A percentile compares a stretch with the other conserved stretches of the same genome.
Conservation (phyloP, 805 yeast genomes). For the Ogataea angusta region DNA sequence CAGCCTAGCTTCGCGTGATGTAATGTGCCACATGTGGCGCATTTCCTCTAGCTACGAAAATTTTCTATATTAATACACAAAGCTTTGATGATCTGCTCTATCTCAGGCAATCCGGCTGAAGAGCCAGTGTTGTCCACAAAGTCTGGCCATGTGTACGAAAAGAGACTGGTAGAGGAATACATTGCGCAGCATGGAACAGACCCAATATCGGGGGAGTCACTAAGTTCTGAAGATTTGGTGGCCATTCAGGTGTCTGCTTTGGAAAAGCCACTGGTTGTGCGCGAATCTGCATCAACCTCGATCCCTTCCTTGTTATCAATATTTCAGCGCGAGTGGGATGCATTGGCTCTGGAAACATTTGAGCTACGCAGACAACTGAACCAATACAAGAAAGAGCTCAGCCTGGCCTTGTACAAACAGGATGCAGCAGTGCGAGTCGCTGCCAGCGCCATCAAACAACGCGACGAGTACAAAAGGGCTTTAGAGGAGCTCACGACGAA, state of each 20-base stretch:
- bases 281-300: slow-evolving; percentile 47
- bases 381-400: slow-evolving; percentile 64
- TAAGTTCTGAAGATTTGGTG: slow-evolving; percentile 57
- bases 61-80: not conserved
- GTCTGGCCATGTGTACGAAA: slow-evolving; percentile 71
- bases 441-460: slow-evolving; percentile 65
- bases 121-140: slow-evolving; percentile 74
- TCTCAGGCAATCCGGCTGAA: slow-evolving; percentile 69
- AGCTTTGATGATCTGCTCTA: slow-evolving; percentile 27
- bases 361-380: slow-evolving; percentile 69
- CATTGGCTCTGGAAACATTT: slow-evolving; percentile 77
- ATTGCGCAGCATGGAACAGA: slow-evolving; percentile 65
- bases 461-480: slow-evolving; percentile 70
- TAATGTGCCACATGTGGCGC: slow-evolving; percentile 9
- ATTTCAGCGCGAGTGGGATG: slow-evolving; percentile 88
- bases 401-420: slow-evolving; percentile 74
- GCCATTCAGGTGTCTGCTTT: slow-evolving; percentile 23
- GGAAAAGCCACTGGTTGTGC: slow-evolving; percentile 16
- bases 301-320: slow-evolving; percentile 75
- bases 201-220: slow-evolving; percentile 67
- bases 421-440: slow-evolving; percentile 92
- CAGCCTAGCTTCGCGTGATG: not conserved
- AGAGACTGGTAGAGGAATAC: slow-evolving; percentile 54
- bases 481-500: slow-evolving; percentile 52
- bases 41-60: not conserved